Percentiles rank a stretch among this genome's conserved stretches.
Evolutionary conservation across 371 early-diverging fungal genomes (phyloP).

Genomic region (Capniomyces stellatus): DNA sequence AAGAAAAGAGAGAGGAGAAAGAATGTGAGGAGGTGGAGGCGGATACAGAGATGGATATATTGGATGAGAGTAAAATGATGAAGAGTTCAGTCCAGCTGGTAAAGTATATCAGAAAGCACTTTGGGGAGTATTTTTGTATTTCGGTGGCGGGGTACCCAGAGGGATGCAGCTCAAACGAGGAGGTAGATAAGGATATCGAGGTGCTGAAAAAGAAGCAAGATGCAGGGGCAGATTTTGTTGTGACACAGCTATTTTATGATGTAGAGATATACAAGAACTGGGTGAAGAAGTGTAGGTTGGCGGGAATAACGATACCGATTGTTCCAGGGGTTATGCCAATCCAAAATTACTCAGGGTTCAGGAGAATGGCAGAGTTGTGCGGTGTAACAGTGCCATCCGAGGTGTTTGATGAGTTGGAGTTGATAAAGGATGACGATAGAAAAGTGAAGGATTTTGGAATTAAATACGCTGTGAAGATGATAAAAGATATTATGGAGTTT

Average conservation of each 20-base stretch:
- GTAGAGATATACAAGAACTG: constrained; percentile 62
- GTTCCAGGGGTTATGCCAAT: constrained; percentile 92
- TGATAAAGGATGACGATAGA: constrained; percentile 89
- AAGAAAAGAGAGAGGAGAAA: not conserved
- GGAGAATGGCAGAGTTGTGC: constrained; percentile 66
- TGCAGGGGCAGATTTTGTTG: constrained; percentile 79
- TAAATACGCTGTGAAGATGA: constrained; percentile 63
- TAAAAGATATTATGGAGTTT: constrained; percentile 38
- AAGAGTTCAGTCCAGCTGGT: constrained; percentile 70
- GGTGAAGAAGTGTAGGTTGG: constrained; percentile 49
- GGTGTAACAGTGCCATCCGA: constrained; percentile 69
- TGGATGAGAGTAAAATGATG: constrained; percentile 58
- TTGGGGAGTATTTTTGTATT: constrained; percentile 90
- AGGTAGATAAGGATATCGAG: constrained; percentile 58
- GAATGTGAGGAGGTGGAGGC: constrained; percentile 18
- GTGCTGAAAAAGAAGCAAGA: constrained; percentile 73
- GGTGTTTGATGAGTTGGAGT: constrained; percentile 67
- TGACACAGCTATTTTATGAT: constrained; percentile 92
- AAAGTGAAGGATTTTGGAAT: constrained; percentile 89
- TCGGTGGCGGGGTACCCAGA: constrained; percentile 92
- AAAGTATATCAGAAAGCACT: constrained; percentile 64
- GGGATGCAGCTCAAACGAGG: constrained; percentile 62
- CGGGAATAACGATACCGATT: constrained; percentile 71
- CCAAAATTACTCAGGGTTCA: constrained; percentile 71
- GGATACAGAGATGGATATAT: constrained; percentile 47